A percentile compares a stretch with the other conserved stretches of the same genome.
phyloP scores from a whole-genome alignment of 192 early-diverging fungal species.

The Lobosporangium transversale region DNA sequence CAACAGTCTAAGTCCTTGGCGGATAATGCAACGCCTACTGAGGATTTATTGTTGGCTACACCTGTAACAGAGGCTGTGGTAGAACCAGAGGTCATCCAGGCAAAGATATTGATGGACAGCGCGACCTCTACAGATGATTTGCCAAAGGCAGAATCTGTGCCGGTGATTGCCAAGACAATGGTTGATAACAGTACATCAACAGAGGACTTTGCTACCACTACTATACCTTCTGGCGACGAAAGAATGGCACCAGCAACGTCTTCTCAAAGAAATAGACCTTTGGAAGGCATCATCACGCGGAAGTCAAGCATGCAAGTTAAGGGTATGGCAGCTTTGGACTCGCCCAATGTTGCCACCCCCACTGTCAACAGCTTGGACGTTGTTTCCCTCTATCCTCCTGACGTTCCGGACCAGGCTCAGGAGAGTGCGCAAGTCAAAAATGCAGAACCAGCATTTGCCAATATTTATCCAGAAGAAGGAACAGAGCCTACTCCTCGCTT shows the following conservation, averaged over 20 bases:
- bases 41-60: slow-evolving; percentile 1
- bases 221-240: background rate
- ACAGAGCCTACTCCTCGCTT: slow-evolving; percentile 13
- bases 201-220: background rate
- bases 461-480: background rate
- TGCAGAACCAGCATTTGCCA: background rate
- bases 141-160: background rate
- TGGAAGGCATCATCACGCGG: slow-evolving; percentile 29
- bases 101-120: slow-evolving; percentile 8
- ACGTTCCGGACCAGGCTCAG: background rate
- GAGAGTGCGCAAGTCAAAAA: slow-evolving; percentile 10
- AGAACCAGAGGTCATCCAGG: background rate
- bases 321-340: slow-evolving; percentile 1
- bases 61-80: background rate
- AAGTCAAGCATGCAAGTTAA: background rate
- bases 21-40: slow-evolving; percentile 9
- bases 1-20: background rate
- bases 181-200: slow-evolving; percentile 11
- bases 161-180: background rate
- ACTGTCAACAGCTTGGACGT: slow-evolving; percentile 29
- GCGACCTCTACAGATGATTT: slow-evolving; percentile 10
- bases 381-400: slow-evolving; percentile 19
- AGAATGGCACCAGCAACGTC: background rate
- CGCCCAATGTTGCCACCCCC: slow-evolving; percentile 11
- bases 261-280: background rate